Base-by-base conservation (phyloP, 2,329 filamentous ascomycete species). In the Huntiella bhutanensis region DNA sequence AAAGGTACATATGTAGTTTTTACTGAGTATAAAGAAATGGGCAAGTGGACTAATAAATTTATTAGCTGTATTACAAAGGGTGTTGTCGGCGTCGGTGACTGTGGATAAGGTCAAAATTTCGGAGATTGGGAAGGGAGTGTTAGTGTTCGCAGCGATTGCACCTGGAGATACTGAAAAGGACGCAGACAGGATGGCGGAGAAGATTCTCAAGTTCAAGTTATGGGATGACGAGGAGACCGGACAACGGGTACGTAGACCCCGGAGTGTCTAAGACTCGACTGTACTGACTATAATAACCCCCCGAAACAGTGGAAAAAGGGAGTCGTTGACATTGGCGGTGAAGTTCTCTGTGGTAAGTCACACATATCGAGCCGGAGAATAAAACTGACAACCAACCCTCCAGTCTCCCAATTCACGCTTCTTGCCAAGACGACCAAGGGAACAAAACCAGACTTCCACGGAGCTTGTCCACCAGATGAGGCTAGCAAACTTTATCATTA, bases 371-470 rank as follows among this genome's bases (percentile, higher is more conserved):
- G 35, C 1, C 36, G 33, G n/a, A 15, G 12, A 35, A 19, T 33
- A 19, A 19, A 6, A 16, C 36, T 32, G 36, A 36, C 15, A 4
- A 12, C 15, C 7, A 11, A 43, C 11, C 16, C 7, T 8, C 13
- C 57, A 92, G 88, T 98, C 40, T 96, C 91, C 11, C 91, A 98
- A 63, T 98, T 98, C 59, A 98, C 91, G 2, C 73, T 98, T 7
- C 71, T 93, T 43, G 92, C 86, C 41, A 82, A 80, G 40, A 87
- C 87, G n/a, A 93, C 87, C 58, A 96, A 96, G 62, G 88, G 88
- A 52, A 87, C 77, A 58, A 96, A 93, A 61, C 92, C 91, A 33
- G 82, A 92, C 59, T 98, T 98, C 56, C 88, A 94, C 59, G 82
- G 82, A 10, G 87, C 91, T 4, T 79, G 88, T 51, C 75, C 75